A percentile compares a stretch with the other conserved stretches of the same genome.
Evolutionary conservation across 2,329 filamentous ascomycete genomes (phyloP).

Genomic region (Phialophora tarda): DNA sequence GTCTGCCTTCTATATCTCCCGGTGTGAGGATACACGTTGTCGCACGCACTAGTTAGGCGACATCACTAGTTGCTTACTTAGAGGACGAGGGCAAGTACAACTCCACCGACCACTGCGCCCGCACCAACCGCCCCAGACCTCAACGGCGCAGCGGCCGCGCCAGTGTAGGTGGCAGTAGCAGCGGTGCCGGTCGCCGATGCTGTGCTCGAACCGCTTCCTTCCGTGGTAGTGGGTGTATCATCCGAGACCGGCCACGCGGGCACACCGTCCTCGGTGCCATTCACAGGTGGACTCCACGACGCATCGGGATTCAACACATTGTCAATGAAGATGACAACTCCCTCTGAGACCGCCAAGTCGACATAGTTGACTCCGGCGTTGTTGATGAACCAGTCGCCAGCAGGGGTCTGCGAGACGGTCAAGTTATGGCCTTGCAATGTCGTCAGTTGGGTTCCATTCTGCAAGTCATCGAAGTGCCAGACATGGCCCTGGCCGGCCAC

Average conservation of each 20-base stretch:
- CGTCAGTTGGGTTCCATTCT: slow-evolving; percentile 23
- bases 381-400: slow-evolving; percentile 25
- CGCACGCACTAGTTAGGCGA: neutral
- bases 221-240: neutral
- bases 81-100: neutral
- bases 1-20: neutral
- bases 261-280: slow-evolving; percentile 25
- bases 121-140: neutral
- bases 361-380: slow-evolving; percentile 23
- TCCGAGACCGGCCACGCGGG: slow-evolving; percentile 20
- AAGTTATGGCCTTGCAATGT: slow-evolving; percentile 26
- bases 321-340: slow-evolving; percentile 26
- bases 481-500: slow-evolving; percentile 13
- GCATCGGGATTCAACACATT: slow-evolving; percentile 28
- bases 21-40: neutral
- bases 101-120: neutral
- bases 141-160: neutral
- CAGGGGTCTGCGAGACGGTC: slow-evolving; percentile 19
- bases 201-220: neutral
- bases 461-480: slow-evolving; percentile 20
- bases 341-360: slow-evolving; percentile 24
- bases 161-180: neutral
- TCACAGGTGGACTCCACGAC: slow-evolving; percentile 18
- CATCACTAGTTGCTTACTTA: neutral
- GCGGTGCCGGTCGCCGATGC: neutral